phyloP scores from a whole-genome alignment of 345 rosid species.

The Salix viminalis region DNA sequence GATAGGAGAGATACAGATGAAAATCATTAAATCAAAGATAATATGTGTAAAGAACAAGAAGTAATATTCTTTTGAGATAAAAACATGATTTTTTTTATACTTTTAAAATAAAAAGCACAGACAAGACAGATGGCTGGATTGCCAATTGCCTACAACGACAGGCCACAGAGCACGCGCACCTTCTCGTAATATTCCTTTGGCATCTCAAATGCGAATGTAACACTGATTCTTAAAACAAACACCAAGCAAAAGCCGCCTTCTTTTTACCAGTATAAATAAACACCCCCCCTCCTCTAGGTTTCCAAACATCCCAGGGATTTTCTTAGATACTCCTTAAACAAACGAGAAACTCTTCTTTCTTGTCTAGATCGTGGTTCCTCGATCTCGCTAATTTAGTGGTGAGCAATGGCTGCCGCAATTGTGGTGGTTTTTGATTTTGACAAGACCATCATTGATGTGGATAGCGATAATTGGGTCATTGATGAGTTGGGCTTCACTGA shows the following conservation, averaged over 20 bases:
- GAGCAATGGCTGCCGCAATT: constrained; percentile 36
- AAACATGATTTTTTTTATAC: too few relatives aligned
- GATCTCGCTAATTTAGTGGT: too few relatives aligned
- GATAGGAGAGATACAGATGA: too few relatives aligned
- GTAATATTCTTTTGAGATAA: too few relatives aligned
- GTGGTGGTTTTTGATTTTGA: constrained; percentile 77
- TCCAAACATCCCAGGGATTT: background rate
- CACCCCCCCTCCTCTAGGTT: background rate
- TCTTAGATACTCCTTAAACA: background rate
- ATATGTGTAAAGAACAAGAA: too few relatives aligned
- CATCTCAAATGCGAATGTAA: constrained; percentile 5
- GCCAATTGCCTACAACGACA: too few relatives aligned
- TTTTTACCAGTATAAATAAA: constrained; percentile 35
- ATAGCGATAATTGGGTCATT: constrained; percentile 79
- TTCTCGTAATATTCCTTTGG: constrained; percentile 52
- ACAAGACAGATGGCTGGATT: too few relatives aligned
- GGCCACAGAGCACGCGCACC: background rate
- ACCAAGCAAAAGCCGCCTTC: too few relatives aligned
- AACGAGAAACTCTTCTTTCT: too few relatives aligned
- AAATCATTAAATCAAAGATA: too few relatives aligned
- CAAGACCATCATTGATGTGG: constrained; percentile 81
- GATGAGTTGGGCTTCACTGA: constrained; percentile 73
- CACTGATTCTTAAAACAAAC: background rate
- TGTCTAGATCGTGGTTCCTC: background rate
- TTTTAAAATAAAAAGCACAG: too few relatives aligned